Conservation (phyloP, 2,329 filamentous ascomycete genomes). For the Diaporthe sp. region DNA sequence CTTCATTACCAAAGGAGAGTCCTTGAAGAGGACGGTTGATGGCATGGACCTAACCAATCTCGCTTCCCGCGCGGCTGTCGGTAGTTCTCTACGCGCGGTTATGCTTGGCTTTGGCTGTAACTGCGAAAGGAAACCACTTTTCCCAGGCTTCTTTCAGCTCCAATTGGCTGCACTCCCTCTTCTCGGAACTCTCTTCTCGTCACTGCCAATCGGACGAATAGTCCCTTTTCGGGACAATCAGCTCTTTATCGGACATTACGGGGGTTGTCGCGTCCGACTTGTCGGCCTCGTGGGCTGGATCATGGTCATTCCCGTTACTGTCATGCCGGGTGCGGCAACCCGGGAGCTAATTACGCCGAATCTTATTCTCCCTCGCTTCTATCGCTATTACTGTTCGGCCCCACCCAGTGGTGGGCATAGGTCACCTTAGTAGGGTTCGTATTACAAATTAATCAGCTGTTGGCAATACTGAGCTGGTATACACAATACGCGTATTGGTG, state of each 20-base stretch:
- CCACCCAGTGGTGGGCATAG: background rate
- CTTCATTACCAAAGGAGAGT: too few relatives aligned
- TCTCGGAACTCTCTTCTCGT: background rate
- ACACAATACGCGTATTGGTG: background rate
- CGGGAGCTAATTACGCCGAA: background rate
- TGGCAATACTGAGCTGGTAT: background rate
- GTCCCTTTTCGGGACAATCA: background rate
- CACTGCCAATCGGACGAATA: background rate
- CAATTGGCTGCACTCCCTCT: background rate
- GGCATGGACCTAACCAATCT: background rate
- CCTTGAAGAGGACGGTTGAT: too few relatives aligned
- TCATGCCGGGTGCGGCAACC: background rate
- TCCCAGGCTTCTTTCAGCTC: background rate
- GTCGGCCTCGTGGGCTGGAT: background rate
- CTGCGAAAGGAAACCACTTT: background rate
- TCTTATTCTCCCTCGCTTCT: background rate
- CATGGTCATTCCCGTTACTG: background rate
- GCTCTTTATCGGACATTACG: background rate
- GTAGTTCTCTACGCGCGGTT: accelerated
- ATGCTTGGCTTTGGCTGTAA: background rate
- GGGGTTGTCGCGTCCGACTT: background rate
- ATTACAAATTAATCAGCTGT: background rate
- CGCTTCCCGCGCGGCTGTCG: background rate
- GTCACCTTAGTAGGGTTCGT: background rate
- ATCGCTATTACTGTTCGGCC: background rate